These are phyloP conservation scores for Alternaria rosae DNA, from an alignment of 2,329 filamentous ascomycete genomes.

Conservation along the genomic window DNA sequence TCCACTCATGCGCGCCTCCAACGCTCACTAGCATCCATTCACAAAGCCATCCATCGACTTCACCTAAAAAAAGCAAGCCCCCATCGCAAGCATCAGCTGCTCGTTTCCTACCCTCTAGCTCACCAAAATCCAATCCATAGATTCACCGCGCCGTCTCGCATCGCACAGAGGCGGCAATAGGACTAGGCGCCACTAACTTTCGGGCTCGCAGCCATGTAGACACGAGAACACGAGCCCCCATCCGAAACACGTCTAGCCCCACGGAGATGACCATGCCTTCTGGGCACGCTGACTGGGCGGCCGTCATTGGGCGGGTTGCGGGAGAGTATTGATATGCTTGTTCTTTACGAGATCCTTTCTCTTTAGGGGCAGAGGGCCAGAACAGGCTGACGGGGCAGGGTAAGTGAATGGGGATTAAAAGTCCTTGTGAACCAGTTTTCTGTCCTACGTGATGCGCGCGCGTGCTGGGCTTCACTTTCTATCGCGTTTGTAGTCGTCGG, in stretches of 20 bases:
- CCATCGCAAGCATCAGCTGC: background rate
- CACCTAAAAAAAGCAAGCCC: background rate
- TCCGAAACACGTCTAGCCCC: constrained; percentile 7
- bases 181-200: background rate
- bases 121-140: background rate
- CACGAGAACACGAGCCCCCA: constrained; percentile 6
- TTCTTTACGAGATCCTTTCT: constrained; percentile 3
- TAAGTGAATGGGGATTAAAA: background rate
- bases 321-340: constrained; percentile 2
- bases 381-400: background rate
- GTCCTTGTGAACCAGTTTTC: background rate
- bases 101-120: background rate
- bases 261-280: background rate
- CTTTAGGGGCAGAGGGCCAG: constrained; percentile 2
- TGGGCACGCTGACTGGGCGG: constrained; percentile 3
- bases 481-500: background rate
- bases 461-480: background rate
- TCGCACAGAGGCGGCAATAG: background rate
- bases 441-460: constrained; percentile 3
- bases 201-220: background rate
- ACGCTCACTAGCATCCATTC: background rate
- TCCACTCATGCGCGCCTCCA: constrained; percentile 1
- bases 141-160: background rate
- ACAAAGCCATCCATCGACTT: background rate
- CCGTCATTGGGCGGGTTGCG: background rate